Conservation (phyloP, 1,284 basidiomycete genomes). For the Inonotus obliquus region DNA sequence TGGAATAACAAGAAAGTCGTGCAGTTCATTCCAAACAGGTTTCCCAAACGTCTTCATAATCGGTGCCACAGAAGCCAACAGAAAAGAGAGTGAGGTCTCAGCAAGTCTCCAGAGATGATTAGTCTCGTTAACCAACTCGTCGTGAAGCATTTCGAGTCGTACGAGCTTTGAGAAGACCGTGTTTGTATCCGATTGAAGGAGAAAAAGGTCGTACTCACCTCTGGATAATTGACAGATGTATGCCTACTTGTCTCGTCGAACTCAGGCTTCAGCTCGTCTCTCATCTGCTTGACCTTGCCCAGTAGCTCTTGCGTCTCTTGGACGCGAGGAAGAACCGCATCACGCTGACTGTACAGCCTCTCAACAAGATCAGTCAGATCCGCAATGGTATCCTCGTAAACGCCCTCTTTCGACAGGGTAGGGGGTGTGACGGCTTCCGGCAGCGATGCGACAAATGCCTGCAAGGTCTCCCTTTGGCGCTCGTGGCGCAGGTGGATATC, state of each 20-base stretch:
- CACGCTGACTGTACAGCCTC: constrained; percentile 33
- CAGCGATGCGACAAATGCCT: constrained; percentile 33
- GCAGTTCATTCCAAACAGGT: constrained; percentile 67
- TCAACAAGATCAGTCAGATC: constrained; percentile 43
- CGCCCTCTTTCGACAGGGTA: constrained; percentile 31
- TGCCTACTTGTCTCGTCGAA: constrained; percentile 64
- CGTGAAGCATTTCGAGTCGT: constrained; percentile 11
- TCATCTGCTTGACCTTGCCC: constrained; percentile 47
- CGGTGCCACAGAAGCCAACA: constrained; percentile 68
- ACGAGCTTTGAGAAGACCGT: not conserved
- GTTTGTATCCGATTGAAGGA: constrained; percentile 4
- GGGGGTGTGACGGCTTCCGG: constrained; percentile 8
- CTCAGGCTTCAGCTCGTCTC: constrained; percentile 51
- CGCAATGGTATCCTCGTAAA: constrained; percentile 51
- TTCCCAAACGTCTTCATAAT: constrained; percentile 77
- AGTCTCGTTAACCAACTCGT: constrained; percentile 15
- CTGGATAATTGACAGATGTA: constrained; percentile 70
- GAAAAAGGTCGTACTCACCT: constrained; percentile 39
- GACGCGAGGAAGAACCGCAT: constrained; percentile 38
- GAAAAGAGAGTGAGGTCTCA: constrained; percentile 65
- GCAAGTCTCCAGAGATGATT: constrained; percentile 36
- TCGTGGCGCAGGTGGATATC: constrained; percentile 59
- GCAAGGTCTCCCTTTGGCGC: constrained; percentile 53
- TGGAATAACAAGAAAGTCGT: constrained; percentile 74
- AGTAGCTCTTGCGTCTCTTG: constrained; percentile 45